Percentiles rank a stretch among this genome's conserved stretches.
These are phyloP conservation scores for Leccinum rimulosum DNA, from an alignment of 768 basidiomycete species.

Conservation along the genomic window DNA sequence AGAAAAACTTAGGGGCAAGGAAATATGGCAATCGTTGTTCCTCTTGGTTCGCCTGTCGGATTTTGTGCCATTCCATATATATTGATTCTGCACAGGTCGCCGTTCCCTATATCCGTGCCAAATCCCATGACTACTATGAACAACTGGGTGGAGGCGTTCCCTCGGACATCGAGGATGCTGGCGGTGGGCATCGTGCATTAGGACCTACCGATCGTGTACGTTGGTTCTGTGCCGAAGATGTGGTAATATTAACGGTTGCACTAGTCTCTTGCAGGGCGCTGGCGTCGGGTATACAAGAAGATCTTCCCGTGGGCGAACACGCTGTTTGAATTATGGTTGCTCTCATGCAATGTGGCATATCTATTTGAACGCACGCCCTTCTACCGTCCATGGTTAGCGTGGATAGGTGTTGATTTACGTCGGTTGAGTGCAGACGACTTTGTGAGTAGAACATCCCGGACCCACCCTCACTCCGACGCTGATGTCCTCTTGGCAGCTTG, in stretches of 20 bases:
- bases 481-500: conserved; percentile 14
- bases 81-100: conserved; percentile 50
- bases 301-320: conserved; percentile 83
- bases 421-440: conserved; percentile 78
- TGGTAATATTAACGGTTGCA: conserved; percentile 4
- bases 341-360: conserved; percentile 84
- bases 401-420: conserved; percentile 81
- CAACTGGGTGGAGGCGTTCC: conserved; percentile 79
- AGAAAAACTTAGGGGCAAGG: conserved; percentile 62
- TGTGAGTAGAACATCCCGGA: conserved; percentile 41
- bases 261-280: conserved; percentile 51
- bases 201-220: conserved; percentile 54
- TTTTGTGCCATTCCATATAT: neutral
- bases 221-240: conserved; percentile 2
- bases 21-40: conserved; percentile 74
- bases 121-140: conserved; percentile 89
- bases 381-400: conserved; percentile 89
- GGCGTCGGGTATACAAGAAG: conserved; percentile 63
- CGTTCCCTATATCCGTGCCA: conserved; percentile 85
- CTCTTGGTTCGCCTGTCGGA: conserved; percentile 61
- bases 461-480: conserved; percentile 2
- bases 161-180: conserved; percentile 59
- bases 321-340: conserved; percentile 75
- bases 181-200: conserved; percentile 42
- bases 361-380: conserved; percentile 83